phyloP scores from a whole-genome alignment of 2,329 filamentous ascomycete species.

The Pseudocercospora fuligena region DNA sequence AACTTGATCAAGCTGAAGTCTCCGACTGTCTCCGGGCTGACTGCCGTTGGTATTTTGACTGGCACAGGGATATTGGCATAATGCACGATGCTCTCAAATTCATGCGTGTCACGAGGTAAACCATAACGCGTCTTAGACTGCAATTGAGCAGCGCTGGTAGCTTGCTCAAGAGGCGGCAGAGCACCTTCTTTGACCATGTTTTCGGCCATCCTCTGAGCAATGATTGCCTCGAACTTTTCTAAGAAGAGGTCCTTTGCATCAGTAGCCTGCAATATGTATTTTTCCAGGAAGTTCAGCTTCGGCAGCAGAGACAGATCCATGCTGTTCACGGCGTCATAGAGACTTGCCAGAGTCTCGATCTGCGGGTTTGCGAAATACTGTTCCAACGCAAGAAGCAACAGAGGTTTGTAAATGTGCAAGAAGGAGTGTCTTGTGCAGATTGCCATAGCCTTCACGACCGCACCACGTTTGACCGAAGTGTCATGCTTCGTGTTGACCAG shows the following conservation, averaged over 20 bases:
- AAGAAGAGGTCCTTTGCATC: constrained; percentile 96
- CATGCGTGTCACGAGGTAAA: constrained; percentile 91
- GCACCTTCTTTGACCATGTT: constrained; percentile 49
- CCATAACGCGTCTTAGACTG: constrained; percentile 64
- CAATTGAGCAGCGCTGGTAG: constrained; percentile 48
- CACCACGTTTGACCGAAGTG: constrained; percentile 86
- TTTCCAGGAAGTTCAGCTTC: constrained; percentile 79
- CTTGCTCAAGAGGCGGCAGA: constrained; percentile 21
- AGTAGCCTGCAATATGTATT: constrained; percentile 82
- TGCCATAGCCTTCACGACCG: constrained; percentile 96
- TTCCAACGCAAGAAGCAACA: constrained; percentile 87
- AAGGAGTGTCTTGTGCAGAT: constrained; percentile 98
- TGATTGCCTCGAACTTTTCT: constrained; percentile 96
- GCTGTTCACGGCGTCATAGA: constrained; percentile 91
- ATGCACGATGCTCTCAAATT: constrained; percentile 92
- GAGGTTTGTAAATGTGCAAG: constrained; percentile 97
- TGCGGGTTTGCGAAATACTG: constrained; percentile 95
- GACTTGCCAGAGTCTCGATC: constrained; percentile 81
- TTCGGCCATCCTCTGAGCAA: constrained; percentile 77
- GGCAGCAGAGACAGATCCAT: constrained; percentile 98
- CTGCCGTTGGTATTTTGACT: constrained; percentile 91
- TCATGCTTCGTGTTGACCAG: constrained; percentile 98
- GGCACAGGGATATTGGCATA: constrained; percentile 97
- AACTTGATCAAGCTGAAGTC: constrained; percentile 98
- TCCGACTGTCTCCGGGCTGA: constrained; percentile 93